Percentiles rank a stretch among this genome's conserved stretches.
phyloP scores from a whole-genome alignment of 805 yeast genomes.

The Pichia thaimueangensis region DNA sequence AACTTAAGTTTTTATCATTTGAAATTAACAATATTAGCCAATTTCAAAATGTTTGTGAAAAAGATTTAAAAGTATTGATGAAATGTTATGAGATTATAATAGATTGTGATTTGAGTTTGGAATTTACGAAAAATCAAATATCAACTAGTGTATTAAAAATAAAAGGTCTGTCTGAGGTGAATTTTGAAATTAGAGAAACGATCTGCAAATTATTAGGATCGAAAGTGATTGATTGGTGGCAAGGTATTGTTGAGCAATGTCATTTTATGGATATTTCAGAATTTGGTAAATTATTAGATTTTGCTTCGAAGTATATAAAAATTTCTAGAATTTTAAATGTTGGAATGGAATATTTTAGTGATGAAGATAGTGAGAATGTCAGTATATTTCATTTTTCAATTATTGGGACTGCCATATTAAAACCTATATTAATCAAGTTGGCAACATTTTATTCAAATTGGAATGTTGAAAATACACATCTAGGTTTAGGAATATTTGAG shows the following conservation, averaged over 20 bases:
- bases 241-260: conserved; percentile 29
- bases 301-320: conserved; percentile 4
- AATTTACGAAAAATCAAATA: neutral
- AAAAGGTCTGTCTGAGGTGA: neutral
- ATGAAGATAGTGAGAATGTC: neutral
- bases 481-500: conserved; percentile 29
- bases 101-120: neutral
- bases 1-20: conserved; percentile 13
- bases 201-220: conserved; percentile 16
- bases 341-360: neutral
- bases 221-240: conserved; percentile 19
- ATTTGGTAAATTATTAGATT: conserved; percentile 24
- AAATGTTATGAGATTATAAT: conserved; percentile 6
- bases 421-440: conserved; percentile 9
- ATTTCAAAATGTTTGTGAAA: conserved; percentile 1
- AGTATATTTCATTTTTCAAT: neutral
- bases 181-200: conserved; percentile 8
- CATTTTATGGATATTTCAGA: conserved; percentile 30
- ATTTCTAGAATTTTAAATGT: conserved; percentile 4
- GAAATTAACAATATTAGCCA: conserved; percentile 13
- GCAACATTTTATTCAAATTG: conserved; percentile 3
- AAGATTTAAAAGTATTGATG: conserved; percentile 3
- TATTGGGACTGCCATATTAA: conserved; percentile 6
- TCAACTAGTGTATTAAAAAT: conserved; percentile 4
- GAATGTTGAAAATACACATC: conserved; percentile 2